Conservation (phyloP, 441 rosid species). For the Populus trichocarpa region DNA sequence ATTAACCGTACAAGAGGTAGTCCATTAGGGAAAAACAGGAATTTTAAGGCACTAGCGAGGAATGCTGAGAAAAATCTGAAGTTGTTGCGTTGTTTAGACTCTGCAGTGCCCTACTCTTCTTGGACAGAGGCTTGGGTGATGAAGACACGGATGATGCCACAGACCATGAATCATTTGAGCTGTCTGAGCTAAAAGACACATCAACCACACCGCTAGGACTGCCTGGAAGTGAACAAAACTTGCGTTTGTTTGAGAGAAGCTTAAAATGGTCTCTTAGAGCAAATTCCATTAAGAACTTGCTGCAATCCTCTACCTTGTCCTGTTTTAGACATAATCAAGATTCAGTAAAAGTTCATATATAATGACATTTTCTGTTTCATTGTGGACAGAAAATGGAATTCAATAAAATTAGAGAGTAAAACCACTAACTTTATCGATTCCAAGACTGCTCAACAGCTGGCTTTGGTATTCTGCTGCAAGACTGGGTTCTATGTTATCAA, state of each 20-base stretch:
- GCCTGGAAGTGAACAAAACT: constrained; percentile 45
- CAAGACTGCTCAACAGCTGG: constrained; percentile 44
- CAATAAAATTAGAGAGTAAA: neutral
- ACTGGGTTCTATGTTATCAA: constrained; percentile 35
- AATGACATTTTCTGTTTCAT: neutral
- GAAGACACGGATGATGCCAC: constrained; percentile 41
- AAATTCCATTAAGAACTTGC: constrained; percentile 37
- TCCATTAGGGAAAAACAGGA: constrained; percentile 1
- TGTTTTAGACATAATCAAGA: constrained; percentile 16
- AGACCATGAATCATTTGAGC: constrained; percentile 52
- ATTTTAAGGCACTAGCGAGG: constrained; percentile 28
- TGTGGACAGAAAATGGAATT: neutral
- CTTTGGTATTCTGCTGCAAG: constrained; percentile 34
- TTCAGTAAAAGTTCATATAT: neutral
- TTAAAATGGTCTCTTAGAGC: constrained; percentile 15
- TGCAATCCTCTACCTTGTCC: constrained; percentile 51
- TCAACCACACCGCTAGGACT: constrained; percentile 73
- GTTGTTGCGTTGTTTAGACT: constrained; percentile 22
- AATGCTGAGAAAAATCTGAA: constrained; percentile 30
- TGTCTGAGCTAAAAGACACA: constrained; percentile 56
- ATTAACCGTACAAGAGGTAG: constrained; percentile 12
- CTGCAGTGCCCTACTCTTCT: constrained; percentile 41
- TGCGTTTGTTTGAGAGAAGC: constrained; percentile 44
- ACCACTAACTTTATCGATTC: constrained; percentile 38
- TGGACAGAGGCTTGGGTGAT: constrained; percentile 44